Evolutionary conservation across 2,329 filamentous ascomycete species (phyloP).

Genomic region (Cryphonectria japonica): DNA sequence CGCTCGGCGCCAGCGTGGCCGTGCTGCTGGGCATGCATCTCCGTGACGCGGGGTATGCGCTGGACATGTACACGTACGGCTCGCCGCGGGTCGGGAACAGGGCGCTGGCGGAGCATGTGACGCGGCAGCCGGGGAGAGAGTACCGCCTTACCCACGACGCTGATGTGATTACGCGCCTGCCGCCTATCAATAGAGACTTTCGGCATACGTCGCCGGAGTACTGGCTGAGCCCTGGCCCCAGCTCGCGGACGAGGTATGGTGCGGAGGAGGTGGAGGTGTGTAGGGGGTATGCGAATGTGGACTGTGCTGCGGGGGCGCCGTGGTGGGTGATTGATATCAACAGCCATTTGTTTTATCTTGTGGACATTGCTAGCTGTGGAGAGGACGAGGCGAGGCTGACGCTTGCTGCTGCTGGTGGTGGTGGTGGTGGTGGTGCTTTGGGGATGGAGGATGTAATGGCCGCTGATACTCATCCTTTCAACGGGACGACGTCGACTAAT

Average conservation of each 20-base stretch:
- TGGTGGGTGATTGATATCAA: slow-evolving; percentile 19
- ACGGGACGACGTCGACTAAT: slow-evolving; percentile 19
- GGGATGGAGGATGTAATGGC: neutral
- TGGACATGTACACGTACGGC: slow-evolving; percentile 69
- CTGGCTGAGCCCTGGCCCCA: slow-evolving; percentile 50
- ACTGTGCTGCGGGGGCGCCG: slow-evolving; percentile 16
- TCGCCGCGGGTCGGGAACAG: slow-evolving; percentile 68
- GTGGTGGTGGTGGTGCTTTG: neutral
- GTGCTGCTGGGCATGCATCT: slow-evolving; percentile 62
- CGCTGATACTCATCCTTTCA: neutral
- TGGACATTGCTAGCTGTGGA: slow-evolving; percentile 18
- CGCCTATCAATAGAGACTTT: slow-evolving; percentile 63
- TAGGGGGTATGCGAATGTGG: slow-evolving; percentile 14
- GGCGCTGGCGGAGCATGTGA: slow-evolving; percentile 58
- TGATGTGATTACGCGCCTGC: slow-evolving; percentile 71
- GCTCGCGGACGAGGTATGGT: slow-evolving; percentile 7
- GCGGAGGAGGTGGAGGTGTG: slow-evolving; percentile 18
- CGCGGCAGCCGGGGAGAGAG: slow-evolving; percentile 49
- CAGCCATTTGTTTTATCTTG: slow-evolving; percentile 22
- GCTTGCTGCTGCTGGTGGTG: neutral
- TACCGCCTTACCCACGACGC: slow-evolving; percentile 69
- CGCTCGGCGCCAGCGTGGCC: slow-evolving; percentile 68
- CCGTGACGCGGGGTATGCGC: slow-evolving; percentile 49
- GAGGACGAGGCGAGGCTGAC: slow-evolving; percentile 8
- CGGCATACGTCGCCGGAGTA: slow-evolving; percentile 71